Evolutionary conservation across 768 basidiomycete species (phyloP).

Genomic region (Gymnopilus junonius): DNA sequence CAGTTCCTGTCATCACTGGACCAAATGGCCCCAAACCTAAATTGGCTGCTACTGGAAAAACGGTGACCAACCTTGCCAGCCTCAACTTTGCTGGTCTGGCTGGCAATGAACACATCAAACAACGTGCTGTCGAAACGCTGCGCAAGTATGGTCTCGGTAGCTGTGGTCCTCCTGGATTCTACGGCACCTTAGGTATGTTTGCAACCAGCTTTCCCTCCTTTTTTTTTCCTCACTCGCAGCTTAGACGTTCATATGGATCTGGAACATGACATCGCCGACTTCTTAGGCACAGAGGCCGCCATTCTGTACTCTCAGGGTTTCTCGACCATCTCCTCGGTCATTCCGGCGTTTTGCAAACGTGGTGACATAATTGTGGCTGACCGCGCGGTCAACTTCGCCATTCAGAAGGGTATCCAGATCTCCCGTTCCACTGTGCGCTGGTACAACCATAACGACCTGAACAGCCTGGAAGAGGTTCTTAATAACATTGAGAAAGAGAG

Average conservation of each 20-base stretch:
- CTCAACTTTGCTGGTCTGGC: slow-evolving; percentile 92
- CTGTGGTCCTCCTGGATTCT: slow-evolving; percentile 97
- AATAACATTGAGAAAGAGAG: slow-evolving; percentile 85
- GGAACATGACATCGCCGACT: slow-evolving; percentile 89
- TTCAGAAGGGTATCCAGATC: slow-evolving; percentile 96
- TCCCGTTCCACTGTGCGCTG: slow-evolving; percentile 90
- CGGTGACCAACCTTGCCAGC: slow-evolving; percentile 83
- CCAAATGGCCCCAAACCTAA: slow-evolving; percentile 85
- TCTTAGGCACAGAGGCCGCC: slow-evolving; percentile 84
- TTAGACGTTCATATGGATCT: slow-evolving; percentile 90
- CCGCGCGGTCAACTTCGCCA: slow-evolving; percentile 92
- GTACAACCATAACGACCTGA: slow-evolving; percentile 96
- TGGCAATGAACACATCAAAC: slow-evolving; percentile 86
- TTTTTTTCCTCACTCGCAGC: not conserved
- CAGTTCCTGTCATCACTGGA: slow-evolving; percentile 80
- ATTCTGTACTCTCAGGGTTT: slow-evolving; percentile 97
- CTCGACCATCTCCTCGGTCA: slow-evolving; percentile 89
- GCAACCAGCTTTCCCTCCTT: not conserved
- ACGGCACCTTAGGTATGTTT: slow-evolving; percentile 87
- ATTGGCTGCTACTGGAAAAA: slow-evolving; percentile 71
- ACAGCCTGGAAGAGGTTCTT: slow-evolving; percentile 88
- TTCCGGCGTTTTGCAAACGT: slow-evolving; percentile 96
- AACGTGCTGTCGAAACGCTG: slow-evolving; percentile 82
- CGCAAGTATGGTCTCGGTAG: slow-evolving; percentile 91
- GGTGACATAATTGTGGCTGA: slow-evolving; percentile 99